Evolutionary conservation across 192 early-diverging fungal species (phyloP), one percentile per base, ranked within the genome.

Genomic region (Coemansia erecta): DNA sequence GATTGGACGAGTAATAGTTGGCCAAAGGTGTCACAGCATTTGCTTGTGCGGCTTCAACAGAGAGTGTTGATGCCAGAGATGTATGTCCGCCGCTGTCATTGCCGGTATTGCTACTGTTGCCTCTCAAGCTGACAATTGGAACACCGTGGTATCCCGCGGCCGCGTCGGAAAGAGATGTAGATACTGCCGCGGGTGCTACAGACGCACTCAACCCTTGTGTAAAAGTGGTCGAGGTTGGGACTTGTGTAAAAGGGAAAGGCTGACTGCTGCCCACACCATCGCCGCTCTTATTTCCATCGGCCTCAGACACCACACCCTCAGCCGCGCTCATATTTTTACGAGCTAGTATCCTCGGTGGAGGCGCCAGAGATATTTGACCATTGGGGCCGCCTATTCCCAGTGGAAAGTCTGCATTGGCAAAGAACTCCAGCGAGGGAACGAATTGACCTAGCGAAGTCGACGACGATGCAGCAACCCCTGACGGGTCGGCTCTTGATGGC

Each of bases 401-500:
- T 12, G 75, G 75, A 19, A 68, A 78, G 35, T 72, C 75, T 10
- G 75, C 65, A 33, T 78, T 78, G 21, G 75, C 75, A 61, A 78
- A 78, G 42, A 78, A 72, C 51, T 78, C 75, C 10, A 78, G 54
- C 31, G 75, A 71, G 5, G 75, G 69, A 19, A 78, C 75, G 64
- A 78, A 78, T 50, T 68, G 75, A 10, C 75, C 75, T 41, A 68
- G 53, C 33, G 44, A 18, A 4, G 53, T 1, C 14, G 48, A 31
- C 28, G 28, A 31, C 2, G 28, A 53, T 17, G 45, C 40, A 9
- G 28, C 44, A 10, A 43, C 23, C 5, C 26, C 28, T 33, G 5
- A 13, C 5, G 44, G 18, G n/a, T 23, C 24, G 0, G 21, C 12
- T 21, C 57, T 35, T 3, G 51, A 31, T 33, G 51, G 31, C 4